A percentile compares a stretch with the other conserved stretches of the same genome.
Conservation (phyloP, 2,329 filamentous ascomycete species). For the Simplicillium aogashimaense region DNA sequence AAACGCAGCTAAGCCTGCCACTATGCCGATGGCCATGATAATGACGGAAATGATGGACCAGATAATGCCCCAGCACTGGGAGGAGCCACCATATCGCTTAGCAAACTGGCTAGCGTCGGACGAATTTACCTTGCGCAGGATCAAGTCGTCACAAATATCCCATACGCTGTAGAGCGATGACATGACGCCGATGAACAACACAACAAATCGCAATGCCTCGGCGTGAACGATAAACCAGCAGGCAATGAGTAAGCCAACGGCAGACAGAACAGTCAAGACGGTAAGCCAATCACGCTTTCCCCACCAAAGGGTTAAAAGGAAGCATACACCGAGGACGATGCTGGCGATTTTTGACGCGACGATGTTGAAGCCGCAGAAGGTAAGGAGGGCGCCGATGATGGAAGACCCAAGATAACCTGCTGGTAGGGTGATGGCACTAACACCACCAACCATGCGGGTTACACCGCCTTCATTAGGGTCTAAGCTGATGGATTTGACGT, state of each 20-base stretch:
- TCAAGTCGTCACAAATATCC: slow-evolving; percentile 79
- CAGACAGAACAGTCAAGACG: slow-evolving; percentile 57
- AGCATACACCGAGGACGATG: slow-evolving; percentile 62
- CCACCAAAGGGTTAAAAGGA: slow-evolving; percentile 76
- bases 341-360: slow-evolving; percentile 73
- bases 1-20: slow-evolving; percentile 70
- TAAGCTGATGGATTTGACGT: slow-evolving; percentile 63
- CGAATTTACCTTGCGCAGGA: slow-evolving; percentile 69
- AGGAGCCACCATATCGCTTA: slow-evolving; percentile 67
- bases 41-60: slow-evolving; percentile 64
- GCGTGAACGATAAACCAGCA: slow-evolving; percentile 77
- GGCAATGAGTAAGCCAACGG: slow-evolving; percentile 59
- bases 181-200: slow-evolving; percentile 77
- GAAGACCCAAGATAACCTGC: slow-evolving; percentile 72
- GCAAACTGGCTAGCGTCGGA: slow-evolving; percentile 75
- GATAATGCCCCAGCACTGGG: slow-evolving; percentile 71
- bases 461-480: slow-evolving; percentile 73
- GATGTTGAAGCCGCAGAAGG: slow-evolving; percentile 73
- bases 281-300: slow-evolving; percentile 70
- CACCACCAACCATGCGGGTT: slow-evolving; percentile 67
- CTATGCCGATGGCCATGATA: slow-evolving; percentile 64
- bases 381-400: slow-evolving; percentile 66
- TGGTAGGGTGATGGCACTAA: slow-evolving; percentile 60
- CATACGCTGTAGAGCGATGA: slow-evolving; percentile 70
- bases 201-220: slow-evolving; percentile 62